phyloP scores from a whole-genome alignment of 352 stramenopile species.

The Hyaloperonospora brassicae region DNA sequence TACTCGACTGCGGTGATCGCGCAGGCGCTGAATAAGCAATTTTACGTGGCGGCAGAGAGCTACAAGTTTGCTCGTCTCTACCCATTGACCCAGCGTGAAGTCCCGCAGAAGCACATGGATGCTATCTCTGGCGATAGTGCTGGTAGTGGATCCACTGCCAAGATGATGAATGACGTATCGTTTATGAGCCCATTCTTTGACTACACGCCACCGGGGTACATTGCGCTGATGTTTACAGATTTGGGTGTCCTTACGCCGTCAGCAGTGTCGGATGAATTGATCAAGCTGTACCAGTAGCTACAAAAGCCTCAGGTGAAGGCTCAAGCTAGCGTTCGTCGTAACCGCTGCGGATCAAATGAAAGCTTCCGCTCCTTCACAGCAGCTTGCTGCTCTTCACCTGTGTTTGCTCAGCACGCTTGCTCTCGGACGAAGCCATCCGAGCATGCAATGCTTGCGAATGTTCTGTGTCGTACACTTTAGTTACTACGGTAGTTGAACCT shows the following conservation, averaged over 20 bases:
- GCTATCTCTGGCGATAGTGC: conserved; percentile 29
- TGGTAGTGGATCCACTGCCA: conserved; percentile 15
- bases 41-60: conserved; percentile 97
- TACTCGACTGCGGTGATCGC: conserved; percentile 92
- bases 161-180: conserved; percentile 51
- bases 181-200: conserved; percentile 90
- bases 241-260: conserved; percentile 95
- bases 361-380: no score
- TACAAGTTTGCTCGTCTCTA: conserved; percentile 98
- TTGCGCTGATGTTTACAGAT: conserved; percentile 98
- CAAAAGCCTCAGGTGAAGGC: no score
- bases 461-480: neutral
- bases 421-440: no score
- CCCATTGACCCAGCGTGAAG: conserved; percentile 94
- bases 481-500: no score
- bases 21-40: conserved; percentile 92
- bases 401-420: neutral
- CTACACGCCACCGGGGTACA: conserved; percentile 97
- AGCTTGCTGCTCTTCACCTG: neutral
- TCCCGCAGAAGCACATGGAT: conserved; percentile 74
- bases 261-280: conserved; percentile 97
- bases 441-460: no score
- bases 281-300: conserved; percentile 95
- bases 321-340: no score
- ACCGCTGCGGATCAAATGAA: no score